Conservation (phyloP, 495 filamentous ascomycete genomes). For the Hyaloscypha hepaticicola region DNA sequence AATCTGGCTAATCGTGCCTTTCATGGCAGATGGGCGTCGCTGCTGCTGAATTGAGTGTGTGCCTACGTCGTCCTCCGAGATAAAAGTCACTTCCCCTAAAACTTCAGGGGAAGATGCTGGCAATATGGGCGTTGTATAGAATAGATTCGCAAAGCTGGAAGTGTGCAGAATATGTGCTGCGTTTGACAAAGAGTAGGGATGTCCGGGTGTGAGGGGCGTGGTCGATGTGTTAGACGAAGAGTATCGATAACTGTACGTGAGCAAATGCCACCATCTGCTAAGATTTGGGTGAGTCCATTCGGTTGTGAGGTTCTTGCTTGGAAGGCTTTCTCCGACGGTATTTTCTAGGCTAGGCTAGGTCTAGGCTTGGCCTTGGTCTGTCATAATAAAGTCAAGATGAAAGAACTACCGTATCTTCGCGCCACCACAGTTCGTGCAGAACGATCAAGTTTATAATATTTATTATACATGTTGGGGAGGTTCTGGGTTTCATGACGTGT, state of each 20-base stretch:
- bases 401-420: no score
- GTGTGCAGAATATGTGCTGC: no score
- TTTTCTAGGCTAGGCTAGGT: background rate
- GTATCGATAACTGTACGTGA: background rate
- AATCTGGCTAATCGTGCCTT: background rate
- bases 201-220: no score
- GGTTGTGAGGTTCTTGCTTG: background rate
- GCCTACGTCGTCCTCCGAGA: background rate
- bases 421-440: background rate
- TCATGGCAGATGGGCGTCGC: background rate
- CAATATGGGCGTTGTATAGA: background rate
- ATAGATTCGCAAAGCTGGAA: no score
- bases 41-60: background rate
- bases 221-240: background rate
- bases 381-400: background rate
- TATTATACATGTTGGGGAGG: background rate
- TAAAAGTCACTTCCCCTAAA: background rate
- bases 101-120: background rate
- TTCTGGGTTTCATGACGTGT: no score
- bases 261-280: background rate
- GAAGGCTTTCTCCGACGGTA: background rate
- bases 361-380: background rate
- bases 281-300: background rate
- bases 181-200: no score
- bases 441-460: no score